Conservation (phyloP, 78 protist genomes). For the Dictyostelium firmibasis region DNA sequence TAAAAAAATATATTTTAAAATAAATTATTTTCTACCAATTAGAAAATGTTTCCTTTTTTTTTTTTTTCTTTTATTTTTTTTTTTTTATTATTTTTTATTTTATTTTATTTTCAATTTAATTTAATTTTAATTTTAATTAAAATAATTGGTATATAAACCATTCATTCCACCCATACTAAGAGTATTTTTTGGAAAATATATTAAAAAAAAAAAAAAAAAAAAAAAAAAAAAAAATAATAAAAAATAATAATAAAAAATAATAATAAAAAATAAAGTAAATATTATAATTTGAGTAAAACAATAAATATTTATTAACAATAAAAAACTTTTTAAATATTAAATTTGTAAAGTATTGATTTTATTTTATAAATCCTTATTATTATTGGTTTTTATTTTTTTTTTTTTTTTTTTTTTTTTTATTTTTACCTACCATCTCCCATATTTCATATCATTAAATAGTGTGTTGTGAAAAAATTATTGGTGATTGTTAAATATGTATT, state of each 20-base stretch:
- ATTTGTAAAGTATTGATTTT: background rate
- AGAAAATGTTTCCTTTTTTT: background rate
- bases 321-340: background rate
- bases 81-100: background rate
- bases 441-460: too few species aligned
- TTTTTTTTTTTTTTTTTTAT: background rate
- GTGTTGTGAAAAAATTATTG: too few species aligned
- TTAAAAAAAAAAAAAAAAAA: too few species aligned
- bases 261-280: too few species aligned
- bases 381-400: background rate
- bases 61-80: background rate
- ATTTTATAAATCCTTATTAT: background rate
- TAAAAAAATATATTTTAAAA: background rate
- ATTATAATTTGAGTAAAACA: too few species aligned
- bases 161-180: background rate
- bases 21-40: background rate
- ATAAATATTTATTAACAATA: background rate
- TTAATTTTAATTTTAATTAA: background rate
- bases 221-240: background rate
- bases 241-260: background rate
- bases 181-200: background rate
- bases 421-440: too few species aligned
- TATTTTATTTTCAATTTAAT: background rate
- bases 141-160: background rate
- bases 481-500: too few species aligned